Evolutionary conservation across 306 rosid genomes (phyloP).

Genomic region (Hylodesmum podocarpum): DNA sequence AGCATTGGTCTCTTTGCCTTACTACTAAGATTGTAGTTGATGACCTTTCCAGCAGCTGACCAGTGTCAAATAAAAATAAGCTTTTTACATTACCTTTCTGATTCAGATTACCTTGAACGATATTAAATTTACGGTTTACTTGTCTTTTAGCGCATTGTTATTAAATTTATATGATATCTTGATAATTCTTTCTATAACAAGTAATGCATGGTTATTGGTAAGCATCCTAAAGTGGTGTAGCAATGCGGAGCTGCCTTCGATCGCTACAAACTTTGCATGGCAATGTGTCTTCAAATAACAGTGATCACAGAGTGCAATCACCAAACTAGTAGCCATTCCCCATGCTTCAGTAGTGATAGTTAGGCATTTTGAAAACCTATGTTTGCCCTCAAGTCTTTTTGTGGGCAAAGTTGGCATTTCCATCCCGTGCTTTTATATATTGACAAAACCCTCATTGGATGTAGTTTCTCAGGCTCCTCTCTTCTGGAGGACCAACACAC

Average conservation of each 20-base stretch:
- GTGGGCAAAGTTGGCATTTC: not conserved
- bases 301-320: not conserved
- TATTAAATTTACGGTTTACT: not conserved
- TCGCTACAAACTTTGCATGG: not conserved
- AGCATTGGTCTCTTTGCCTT: not conserved
- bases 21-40: not conserved
- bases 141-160: not conserved
- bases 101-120: conserved; percentile 6
- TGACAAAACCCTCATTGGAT: not conserved
- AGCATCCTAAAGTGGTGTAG: not conserved
- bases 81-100: not conserved
- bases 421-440: not conserved
- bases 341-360: not conserved
- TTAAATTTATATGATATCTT: not conserved
- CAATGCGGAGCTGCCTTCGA: not conserved
- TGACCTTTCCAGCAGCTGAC: not conserved
- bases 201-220: not conserved
- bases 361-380: not conserved
- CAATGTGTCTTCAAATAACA: not conserved
- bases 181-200: not conserved
- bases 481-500: not conserved
- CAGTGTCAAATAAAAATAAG: not conserved
- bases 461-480: not conserved
- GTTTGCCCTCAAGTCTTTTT: not conserved
- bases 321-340: not conserved